phyloP scores from a whole-genome alignment of 768 basidiomycete species.

The Suillus americanus region DNA sequence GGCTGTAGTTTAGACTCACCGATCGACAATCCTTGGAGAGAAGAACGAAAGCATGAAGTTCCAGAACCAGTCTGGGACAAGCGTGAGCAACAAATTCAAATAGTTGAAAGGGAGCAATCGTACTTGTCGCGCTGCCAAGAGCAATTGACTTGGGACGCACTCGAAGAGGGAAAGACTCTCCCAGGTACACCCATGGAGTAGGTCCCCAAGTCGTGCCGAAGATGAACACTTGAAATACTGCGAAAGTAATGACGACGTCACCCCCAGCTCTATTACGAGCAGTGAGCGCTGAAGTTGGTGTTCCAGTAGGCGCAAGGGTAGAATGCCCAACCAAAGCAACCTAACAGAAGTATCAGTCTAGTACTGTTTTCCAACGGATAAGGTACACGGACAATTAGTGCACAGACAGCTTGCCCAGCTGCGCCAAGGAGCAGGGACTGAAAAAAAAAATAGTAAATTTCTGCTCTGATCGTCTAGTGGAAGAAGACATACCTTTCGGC shows the following conservation, averaged over 20 bases:
- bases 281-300: constrained; percentile 47
- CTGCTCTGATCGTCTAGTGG: not conserved
- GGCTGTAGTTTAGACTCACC: constrained; percentile 32
- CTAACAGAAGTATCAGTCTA: constrained; percentile 27
- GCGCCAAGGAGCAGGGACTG: constrained; percentile 70
- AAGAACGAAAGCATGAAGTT: constrained; percentile 76
- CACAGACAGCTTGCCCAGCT: constrained; percentile 56
- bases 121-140: constrained; percentile 61
- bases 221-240: constrained; percentile 71
- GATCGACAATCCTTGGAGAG: constrained; percentile 61
- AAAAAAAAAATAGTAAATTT: not conserved
- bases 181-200: constrained; percentile 74
- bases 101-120: constrained; percentile 1
- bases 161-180: constrained; percentile 80
- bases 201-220: constrained; percentile 80
- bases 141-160: constrained; percentile 79
- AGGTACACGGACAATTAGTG: constrained; percentile 50
- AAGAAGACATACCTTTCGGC: constrained; percentile 49
- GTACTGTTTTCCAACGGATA: not conserved
- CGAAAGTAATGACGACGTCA: constrained; percentile 70
- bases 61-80: constrained; percentile 58
- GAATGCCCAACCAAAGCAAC: constrained; percentile 74
- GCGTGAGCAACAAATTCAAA: constrained; percentile 9
- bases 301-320: constrained; percentile 54
- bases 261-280: constrained; percentile 60